Evolutionary conservation across 805 yeast species (phyloP).

Genomic region (Yamadazyma kitorensis): DNA sequence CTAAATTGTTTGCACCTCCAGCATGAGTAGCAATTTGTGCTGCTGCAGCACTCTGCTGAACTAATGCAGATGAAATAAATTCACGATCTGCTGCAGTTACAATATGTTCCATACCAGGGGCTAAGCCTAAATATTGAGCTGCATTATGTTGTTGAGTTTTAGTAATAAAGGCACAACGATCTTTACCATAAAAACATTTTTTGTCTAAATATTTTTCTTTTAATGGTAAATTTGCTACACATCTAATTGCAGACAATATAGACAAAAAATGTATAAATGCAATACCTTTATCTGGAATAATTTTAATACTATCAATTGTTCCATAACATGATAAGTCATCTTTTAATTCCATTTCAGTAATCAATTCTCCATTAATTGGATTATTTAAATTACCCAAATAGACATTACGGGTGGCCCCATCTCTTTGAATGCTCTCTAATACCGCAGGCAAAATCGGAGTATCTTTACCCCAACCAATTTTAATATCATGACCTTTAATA

Average conservation of each 20-base stretch:
- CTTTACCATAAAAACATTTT: conserved; percentile 89
- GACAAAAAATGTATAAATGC: conserved; percentile 90
- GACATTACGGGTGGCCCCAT: conserved; percentile 92
- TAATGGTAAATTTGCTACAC: conserved; percentile 71
- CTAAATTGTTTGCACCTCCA: conserved; percentile 88
- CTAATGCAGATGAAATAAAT: conserved; percentile 67
- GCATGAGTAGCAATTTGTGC: conserved; percentile 96
- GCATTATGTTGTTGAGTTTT: conserved; percentile 97
- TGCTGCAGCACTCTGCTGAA: conserved; percentile 95
- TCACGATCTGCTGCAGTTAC: conserved; percentile 68
- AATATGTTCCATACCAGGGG: conserved; percentile 83
- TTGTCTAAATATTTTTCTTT: conserved; percentile 67
- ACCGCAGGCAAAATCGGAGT: conserved; percentile 73
- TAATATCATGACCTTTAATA: conserved; percentile 76
- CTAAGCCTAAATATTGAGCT: conserved; percentile 87
- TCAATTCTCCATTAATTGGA: conserved; percentile 42
- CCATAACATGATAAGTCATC: conserved; percentile 75
- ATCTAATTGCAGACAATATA: conserved; percentile 80
- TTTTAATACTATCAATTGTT: conserved; percentile 78
- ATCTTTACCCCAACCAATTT: conserved; percentile 92
- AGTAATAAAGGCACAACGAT: conserved; percentile 90
- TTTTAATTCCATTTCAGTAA: conserved; percentile 62
- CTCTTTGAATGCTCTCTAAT: conserved; percentile 70
- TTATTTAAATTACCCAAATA: conserved; percentile 79
- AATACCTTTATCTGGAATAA: conserved; percentile 75